phyloP scores from a whole-genome alignment of 2,329 filamentous ascomycete species.

The Lizonia empirigonia region DNA sequence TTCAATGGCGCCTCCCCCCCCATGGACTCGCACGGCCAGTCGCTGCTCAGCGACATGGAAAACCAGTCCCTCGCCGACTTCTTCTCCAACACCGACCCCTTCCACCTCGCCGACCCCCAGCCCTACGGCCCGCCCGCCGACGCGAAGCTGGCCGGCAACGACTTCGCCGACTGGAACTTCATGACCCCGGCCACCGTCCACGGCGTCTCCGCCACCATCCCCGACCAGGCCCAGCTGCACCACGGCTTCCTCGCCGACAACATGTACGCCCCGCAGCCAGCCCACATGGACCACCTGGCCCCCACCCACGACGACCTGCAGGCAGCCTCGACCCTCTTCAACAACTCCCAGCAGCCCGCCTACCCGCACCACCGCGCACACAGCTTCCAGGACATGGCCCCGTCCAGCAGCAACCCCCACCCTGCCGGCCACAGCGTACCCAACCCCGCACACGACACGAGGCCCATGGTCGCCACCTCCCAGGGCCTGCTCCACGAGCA shows the following conservation, averaged over 20 bases:
- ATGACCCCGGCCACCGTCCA: conserved; percentile 42
- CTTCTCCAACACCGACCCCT: conserved; percentile 41
- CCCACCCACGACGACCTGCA: conserved; percentile 41
- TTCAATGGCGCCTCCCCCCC: conserved; percentile 21
- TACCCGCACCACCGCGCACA: conserved; percentile 29
- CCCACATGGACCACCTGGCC: conserved; percentile 21
- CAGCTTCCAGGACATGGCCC: conserved; percentile 27
- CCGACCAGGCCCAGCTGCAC: conserved; percentile 41
- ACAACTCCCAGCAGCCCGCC: conserved; percentile 38
- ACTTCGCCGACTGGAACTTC: conserved; percentile 38
- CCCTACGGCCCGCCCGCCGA: conserved; percentile 23
- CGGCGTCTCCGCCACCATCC: conserved; percentile 42
- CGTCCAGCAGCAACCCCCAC: conserved; percentile 9
- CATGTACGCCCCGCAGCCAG: conserved; percentile 17
- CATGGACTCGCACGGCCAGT: conserved; percentile 29
- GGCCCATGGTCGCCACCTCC: conserved; percentile 31
- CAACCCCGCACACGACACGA: conserved; percentile 3
- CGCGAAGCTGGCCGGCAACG: conserved; percentile 30
- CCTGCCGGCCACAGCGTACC: conserved; percentile 2
- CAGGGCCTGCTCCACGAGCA: conserved; percentile 39
- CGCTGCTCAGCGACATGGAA: conserved; percentile 42
- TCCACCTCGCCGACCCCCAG: conserved; percentile 26
- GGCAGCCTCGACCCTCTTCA: conserved; percentile 41
- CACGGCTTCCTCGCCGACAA: conserved; percentile 34
- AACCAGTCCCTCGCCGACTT: conserved; percentile 40